These are phyloP conservation scores for Saraca asoca DNA, from an alignment of 331 rosid genomes.

Conservation along the genomic window DNA sequence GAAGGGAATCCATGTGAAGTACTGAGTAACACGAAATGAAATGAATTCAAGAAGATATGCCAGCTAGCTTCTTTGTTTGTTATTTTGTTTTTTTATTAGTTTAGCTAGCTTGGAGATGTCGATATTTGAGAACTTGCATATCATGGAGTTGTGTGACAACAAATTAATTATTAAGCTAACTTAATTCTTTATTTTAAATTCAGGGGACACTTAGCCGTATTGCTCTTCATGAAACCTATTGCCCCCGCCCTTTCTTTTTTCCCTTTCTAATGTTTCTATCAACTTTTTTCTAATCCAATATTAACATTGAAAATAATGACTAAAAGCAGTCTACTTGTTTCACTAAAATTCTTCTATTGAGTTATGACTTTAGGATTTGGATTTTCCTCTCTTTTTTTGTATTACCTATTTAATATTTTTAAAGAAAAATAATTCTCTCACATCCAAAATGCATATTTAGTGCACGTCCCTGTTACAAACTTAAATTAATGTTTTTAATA, in stretches of 20 bases:
- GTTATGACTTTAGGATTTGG: no score
- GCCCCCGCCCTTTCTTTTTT: not conserved
- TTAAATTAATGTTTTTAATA: no score
- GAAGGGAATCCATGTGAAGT: constrained; percentile 65
- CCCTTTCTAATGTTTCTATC: not conserved
- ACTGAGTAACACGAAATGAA: constrained; percentile 31
- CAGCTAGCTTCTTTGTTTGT: constrained; percentile 56
- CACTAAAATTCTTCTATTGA: constrained; percentile 2
- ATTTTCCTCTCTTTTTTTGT: no score
- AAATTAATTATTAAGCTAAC: constrained; percentile 25
- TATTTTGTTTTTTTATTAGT: constrained; percentile 39
- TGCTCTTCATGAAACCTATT: constrained; percentile 19
- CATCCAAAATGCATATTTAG: no score
- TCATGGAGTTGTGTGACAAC: constrained; percentile 30
- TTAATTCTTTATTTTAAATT: not conserved
- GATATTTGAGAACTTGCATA: constrained; percentile 35
- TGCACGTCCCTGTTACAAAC: no score
- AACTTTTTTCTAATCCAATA: not conserved
- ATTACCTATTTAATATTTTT: no score
- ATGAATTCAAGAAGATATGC: constrained; percentile 53
- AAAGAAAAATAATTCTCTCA: no score
- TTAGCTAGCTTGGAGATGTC: constrained; percentile 50
- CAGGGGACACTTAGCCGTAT: not conserved
- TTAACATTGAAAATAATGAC: not conserved
- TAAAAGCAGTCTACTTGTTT: constrained; percentile 7